These are phyloP conservation scores for Pseudonitzschia delicatissima DNA, from an alignment of 108 stramenopile genomes.

Conservation along the genomic window DNA sequence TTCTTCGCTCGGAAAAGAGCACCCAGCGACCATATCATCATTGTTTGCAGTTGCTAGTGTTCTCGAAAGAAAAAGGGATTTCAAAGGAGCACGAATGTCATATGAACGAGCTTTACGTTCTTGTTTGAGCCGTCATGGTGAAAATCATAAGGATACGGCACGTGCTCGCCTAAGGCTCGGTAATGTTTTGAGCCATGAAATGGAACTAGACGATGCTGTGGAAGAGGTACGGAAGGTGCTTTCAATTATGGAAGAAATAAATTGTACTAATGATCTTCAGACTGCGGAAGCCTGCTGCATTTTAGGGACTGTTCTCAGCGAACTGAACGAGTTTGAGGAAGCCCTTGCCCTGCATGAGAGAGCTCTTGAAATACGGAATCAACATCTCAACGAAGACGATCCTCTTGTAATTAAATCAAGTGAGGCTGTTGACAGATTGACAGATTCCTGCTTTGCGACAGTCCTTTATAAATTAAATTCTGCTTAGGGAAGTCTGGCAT, in stretches of 20 bases:
- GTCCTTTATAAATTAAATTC: too few species aligned
- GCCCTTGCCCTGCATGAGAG: conserved; percentile 21
- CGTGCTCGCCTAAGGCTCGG: conserved; percentile 13
- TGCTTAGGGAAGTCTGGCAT: too few species aligned
- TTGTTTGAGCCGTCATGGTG: conserved; percentile 7
- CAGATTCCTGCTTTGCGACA: too few species aligned
- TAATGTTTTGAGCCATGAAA: not conserved
- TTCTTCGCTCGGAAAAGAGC: conserved; percentile 25
- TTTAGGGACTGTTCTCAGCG: conserved; percentile 24
- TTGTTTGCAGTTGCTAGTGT: conserved; percentile 27
- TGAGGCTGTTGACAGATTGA: too few species aligned
- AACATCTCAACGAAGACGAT: conserved; percentile 23
- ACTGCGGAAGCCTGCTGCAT: conserved; percentile 23
- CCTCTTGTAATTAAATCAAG: conserved; percentile 15
- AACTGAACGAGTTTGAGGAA: conserved; percentile 19
- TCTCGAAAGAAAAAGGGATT: conserved; percentile 25
- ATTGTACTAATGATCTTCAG: conserved; percentile 12
- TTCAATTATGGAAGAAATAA: conserved; percentile 11
- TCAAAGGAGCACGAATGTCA: conserved; percentile 21
- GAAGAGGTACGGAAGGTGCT: conserved; percentile 30
- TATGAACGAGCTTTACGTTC: conserved; percentile 23
- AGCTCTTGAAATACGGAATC: conserved; percentile 21
- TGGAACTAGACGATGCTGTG: conserved; percentile 25
- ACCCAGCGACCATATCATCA: conserved; percentile 27
- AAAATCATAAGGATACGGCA: conserved; percentile 21